phyloP scores from a whole-genome alignment of 352 stramenopile species.

The Phytophthora rubi region DNA sequence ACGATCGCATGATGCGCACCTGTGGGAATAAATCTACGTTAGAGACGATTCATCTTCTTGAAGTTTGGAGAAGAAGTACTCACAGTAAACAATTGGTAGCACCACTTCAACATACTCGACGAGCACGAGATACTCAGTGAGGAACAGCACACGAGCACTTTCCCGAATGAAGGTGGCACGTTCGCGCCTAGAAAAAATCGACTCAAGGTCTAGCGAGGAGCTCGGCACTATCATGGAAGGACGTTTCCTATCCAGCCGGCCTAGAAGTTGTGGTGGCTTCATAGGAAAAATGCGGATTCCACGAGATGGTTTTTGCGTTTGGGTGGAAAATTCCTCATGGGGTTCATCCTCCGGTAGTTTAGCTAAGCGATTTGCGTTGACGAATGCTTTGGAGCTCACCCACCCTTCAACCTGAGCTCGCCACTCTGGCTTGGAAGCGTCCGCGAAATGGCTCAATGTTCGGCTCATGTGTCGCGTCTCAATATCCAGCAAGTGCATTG shows the following conservation, averaged over 20 bases:
- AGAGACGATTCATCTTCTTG: background rate
- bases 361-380: no score
- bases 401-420: conserved; percentile 2
- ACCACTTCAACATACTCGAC: background rate
- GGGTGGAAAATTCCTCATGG: background rate
- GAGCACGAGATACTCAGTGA: conserved; percentile 1
- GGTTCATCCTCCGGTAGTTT: background rate
- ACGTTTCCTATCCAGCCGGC: background rate
- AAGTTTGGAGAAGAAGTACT: background rate
- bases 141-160: background rate
- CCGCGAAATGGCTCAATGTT: background rate
- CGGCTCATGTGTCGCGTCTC: conserved; percentile 1
- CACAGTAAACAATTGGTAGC: background rate
- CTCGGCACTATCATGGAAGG: background rate
- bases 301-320: background rate
- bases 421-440: conserved; percentile 1
- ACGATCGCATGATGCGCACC: conserved; percentile 1
- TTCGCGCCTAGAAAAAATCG: background rate
- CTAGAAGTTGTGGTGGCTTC: background rate
- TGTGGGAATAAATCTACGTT: background rate
- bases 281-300: background rate
- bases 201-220: background rate
- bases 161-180: background rate
- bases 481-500: conserved; percentile 15
- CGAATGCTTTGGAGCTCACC: background rate